Base-by-base conservation (phyloP, 371 early-diverging fungal genomes). In the Mucor indicus region DNA sequence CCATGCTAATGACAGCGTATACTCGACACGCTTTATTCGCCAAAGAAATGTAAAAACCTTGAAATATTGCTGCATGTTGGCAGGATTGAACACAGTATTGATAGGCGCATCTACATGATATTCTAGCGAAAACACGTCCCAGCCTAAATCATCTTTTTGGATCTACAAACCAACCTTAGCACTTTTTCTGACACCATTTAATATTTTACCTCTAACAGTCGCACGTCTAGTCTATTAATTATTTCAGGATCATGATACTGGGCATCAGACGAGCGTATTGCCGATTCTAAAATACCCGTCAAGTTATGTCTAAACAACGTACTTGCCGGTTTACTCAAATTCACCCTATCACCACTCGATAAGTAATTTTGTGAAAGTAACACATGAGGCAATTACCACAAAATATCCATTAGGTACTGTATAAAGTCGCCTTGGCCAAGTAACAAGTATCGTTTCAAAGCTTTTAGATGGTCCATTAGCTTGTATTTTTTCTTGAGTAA, bases 361-460 rank as follows among this genome's bases (percentile, higher is more conserved):
- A n/a, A n/a, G n/a, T n/a, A n/a, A n/a, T n/a, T n/a, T n/a, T n/a
- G n/a, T n/a, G n/a, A n/a, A n/a, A n/a, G n/a, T n/a, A n/a, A n/a
- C n/a, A n/a, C n/a, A n/a, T n/a, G n/a, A n/a, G n/a, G n/a, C n/a
- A n/a, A n/a, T n/a, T n/a, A 90, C 86, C 87, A 86, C 27, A 97
- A 57, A 16, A 80, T 77, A 52, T 90, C 92, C 86, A 95, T 86
- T 29, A 98, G 64, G 41, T 83, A 80, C 52, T 91, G 90, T 32
- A 93, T 86, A 72, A 96, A 95, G 57, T 98, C 96, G 13, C 96
- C 98, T 64, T 96, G 93, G 30, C 91, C 94, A 15, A 98, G 67
- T 24, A 98, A 62, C n/a, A 98, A 62, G 51, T 95, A 96, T 39
- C 87, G 69, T 47, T 95, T 93, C 43, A 96, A 62, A 4, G 94